Percentiles rank a stretch among this genome's conserved stretches.
Evolutionary conservation across 2,329 filamentous ascomycete species (phyloP).

Genomic region (Trichoderma atroviride): DNA sequence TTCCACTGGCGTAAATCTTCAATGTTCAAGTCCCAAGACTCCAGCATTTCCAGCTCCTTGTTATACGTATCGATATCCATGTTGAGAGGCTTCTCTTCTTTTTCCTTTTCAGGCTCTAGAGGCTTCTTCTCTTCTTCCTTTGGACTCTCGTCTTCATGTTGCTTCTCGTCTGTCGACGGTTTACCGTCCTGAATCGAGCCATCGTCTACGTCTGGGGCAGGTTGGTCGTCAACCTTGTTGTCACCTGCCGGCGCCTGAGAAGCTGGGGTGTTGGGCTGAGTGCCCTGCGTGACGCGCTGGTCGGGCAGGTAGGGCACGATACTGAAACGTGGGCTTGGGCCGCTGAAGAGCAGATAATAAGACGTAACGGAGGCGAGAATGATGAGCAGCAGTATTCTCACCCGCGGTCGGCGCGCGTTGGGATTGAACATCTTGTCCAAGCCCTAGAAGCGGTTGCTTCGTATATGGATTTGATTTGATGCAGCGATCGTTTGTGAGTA

Average conservation of each 20-base stretch:
- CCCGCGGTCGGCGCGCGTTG: conserved; percentile 42
- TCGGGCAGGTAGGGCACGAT: conserved; percentile 40
- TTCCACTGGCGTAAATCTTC: conserved; percentile 42
- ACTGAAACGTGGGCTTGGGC: conserved; percentile 39
- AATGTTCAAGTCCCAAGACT: conserved; percentile 41
- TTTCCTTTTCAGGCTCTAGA: conserved; percentile 6
- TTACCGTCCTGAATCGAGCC: conserved; percentile 23
- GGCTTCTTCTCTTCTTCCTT: not conserved
- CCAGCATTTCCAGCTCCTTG: conserved; percentile 27
- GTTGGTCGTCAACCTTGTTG: not conserved
- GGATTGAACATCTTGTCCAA: conserved; percentile 42
- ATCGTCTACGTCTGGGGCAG: conserved; percentile 22
- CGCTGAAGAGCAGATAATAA: conserved; percentile 49
- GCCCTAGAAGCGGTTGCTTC: conserved; percentile 16
- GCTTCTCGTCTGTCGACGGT: not conserved
- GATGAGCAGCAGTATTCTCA: conserved; percentile 47
- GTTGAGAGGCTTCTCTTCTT: conserved; percentile 29
- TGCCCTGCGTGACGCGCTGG: not conserved
- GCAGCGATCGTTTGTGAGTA: not conserved
- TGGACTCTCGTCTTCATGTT: not conserved
- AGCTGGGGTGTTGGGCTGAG: not conserved
- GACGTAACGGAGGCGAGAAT: conserved; percentile 45
- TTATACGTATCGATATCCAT: conserved; percentile 28
- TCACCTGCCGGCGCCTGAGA: not conserved
- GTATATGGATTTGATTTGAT: not conserved